Conservation (phyloP, 768 basidiomycete genomes). For the Fomitopsis pulvina region DNA sequence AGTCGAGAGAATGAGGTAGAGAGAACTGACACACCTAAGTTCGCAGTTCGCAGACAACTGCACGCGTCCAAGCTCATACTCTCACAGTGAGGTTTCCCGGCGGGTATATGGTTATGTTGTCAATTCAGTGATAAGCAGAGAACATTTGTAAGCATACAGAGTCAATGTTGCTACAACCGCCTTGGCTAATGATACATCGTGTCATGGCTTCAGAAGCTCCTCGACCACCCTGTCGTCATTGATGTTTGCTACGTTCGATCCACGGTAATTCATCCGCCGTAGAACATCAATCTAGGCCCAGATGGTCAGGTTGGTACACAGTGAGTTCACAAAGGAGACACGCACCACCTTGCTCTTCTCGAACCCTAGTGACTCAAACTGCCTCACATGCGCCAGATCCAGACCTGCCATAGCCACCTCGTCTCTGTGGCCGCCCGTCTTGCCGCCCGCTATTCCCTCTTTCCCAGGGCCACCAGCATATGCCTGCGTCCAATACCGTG, state of each 20-base stretch:
- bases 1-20: too few species aligned
- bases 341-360: constrained; percentile 78
- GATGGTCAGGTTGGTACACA: neutral
- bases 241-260: constrained; percentile 74
- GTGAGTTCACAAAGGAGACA: neutral
- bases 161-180: too few species aligned
- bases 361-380: constrained; percentile 82
- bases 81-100: too few species aligned
- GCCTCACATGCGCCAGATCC: constrained; percentile 75
- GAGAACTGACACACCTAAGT: too few species aligned
- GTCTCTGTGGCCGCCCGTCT: constrained; percentile 25
- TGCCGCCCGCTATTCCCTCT: constrained; percentile 27
- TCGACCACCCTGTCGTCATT: constrained; percentile 81
- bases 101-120: too few species aligned
- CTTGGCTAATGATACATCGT: neutral
- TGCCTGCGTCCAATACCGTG: constrained; percentile 88
- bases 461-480: constrained; percentile 76
- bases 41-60: too few species aligned
- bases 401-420: constrained; percentile 72
- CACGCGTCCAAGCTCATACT: too few species aligned
- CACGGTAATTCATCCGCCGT: constrained; percentile 81
- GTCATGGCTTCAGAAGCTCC: constrained; percentile 62
- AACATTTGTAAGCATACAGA: too few species aligned
- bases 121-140: too few species aligned
- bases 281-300: constrained; percentile 73